Percentiles rank a stretch among this genome's conserved stretches.
Conservation (phyloP, 495 filamentous ascomycete genomes). For the Neurospora sp. region DNA sequence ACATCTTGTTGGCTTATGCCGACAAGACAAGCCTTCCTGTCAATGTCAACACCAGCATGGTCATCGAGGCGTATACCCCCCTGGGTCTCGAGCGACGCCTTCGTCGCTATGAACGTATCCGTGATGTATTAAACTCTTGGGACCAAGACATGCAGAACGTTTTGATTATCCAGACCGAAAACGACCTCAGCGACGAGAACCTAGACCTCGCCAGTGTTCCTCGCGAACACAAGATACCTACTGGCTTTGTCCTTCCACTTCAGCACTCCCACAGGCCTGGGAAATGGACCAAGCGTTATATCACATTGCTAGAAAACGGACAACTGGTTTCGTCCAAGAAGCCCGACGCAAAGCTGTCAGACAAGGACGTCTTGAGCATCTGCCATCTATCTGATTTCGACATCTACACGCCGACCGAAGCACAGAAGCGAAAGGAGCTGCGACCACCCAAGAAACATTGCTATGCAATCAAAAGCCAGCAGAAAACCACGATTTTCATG, state of each 20-base stretch:
- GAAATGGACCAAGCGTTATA: slow-evolving; percentile 77
- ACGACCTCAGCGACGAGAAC: slow-evolving; percentile 26
- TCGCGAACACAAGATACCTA: slow-evolving; percentile 40
- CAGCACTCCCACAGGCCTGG: slow-evolving; percentile 71
- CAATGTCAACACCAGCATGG: slow-evolving; percentile 46
- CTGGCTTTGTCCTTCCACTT: slow-evolving; percentile 53
- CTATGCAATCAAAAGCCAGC: slow-evolving; percentile 86
- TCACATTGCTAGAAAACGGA: slow-evolving; percentile 64
- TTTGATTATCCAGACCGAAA: slow-evolving; percentile 43
- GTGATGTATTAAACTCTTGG: slow-evolving; percentile 91
- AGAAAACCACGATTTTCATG: slow-evolving; percentile 78
- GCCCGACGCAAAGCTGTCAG: slow-evolving; percentile 32
- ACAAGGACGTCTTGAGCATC: slow-evolving; percentile 55
- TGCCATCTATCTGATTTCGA: slow-evolving; percentile 94
- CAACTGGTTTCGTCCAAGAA: slow-evolving; percentile 71
- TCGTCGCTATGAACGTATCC: slow-evolving; percentile 75
- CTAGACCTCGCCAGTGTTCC: slow-evolving; percentile 43
- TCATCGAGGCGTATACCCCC: slow-evolving; percentile 64
- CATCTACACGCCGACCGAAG: slow-evolving; percentile 64
- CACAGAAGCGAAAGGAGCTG: slow-evolving; percentile 50
- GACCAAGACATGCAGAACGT: slow-evolving; percentile 62
- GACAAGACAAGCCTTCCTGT: slow-evolving; percentile 45
- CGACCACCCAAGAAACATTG: slow-evolving; percentile 71
- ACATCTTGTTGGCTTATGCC: slow-evolving; percentile 53
- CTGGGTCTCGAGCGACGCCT: slow-evolving; percentile 77